Evolutionary conservation across 345 rosid genomes (phyloP).

Genomic region (Gossypium bickii): DNA sequence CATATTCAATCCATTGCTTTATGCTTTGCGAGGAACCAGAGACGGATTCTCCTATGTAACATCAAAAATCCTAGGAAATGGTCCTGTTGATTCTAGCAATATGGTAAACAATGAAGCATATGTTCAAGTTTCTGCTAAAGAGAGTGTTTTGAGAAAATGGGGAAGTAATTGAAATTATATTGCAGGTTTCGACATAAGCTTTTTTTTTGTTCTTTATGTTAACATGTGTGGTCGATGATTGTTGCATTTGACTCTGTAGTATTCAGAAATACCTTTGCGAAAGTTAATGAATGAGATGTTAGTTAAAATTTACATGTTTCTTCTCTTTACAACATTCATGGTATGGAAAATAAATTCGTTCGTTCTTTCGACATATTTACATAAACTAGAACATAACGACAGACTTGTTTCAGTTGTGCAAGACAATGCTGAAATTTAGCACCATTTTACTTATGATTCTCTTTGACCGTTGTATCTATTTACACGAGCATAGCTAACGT

Average conservation of each 20-base stretch:
- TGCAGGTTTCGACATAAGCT: slow-evolving; percentile 17
- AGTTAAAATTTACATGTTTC: not conserved
- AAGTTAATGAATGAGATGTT: slow-evolving; percentile 12
- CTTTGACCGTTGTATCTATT: too few relatives aligned
- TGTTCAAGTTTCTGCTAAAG: slow-evolving; percentile 62
- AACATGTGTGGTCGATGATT: not conserved
- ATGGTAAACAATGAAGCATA: slow-evolving; percentile 26
- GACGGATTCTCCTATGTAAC: slow-evolving; percentile 42
- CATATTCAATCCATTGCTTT: slow-evolving; percentile 66
- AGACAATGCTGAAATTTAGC: not conserved
- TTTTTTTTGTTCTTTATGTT: not conserved
- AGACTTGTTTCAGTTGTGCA: too few relatives aligned
- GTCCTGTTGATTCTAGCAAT: slow-evolving; percentile 22
- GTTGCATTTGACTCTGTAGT: slow-evolving; percentile 3
- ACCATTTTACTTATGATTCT: not conserved
- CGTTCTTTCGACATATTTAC: not conserved
- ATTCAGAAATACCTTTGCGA: not conserved
- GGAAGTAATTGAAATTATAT: slow-evolving; percentile 48
- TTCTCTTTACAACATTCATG: not conserved
- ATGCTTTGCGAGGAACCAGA: slow-evolving; percentile 67
- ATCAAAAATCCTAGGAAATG: slow-evolving; percentile 42
- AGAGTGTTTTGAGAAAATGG: slow-evolving; percentile 73
- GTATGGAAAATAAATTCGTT: not conserved
- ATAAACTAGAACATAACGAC: not conserved
- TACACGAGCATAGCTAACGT: too few relatives aligned